Evolutionary conservation across 129 eudicot genomes (phyloP), one percentile per base, ranked within the genome.

Genomic region (Gnaphalium uliginosum): DNA sequence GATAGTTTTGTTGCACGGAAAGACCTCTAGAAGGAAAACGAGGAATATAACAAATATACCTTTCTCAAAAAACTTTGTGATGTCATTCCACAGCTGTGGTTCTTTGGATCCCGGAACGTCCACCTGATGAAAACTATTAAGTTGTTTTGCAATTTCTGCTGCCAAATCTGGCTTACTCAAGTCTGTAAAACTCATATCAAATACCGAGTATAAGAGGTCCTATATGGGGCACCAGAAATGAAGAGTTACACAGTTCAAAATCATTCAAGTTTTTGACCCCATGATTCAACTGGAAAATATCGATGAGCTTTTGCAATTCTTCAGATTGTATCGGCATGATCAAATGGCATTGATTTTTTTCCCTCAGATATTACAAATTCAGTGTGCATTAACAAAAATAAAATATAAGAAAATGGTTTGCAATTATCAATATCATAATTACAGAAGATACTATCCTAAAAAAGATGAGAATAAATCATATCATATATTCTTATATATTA

Each of bases 21-120:
- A 43, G 51, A 43, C 5, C 18, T 13, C 51, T 43, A 43, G 51
- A 5, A 43, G 51, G 18, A 13, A 43, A 43, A 43, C 2, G 21
- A 41, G 33, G 54, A 21, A 60, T 25, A 14, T 57, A 72, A 82
- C 18, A 82, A 78, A 32, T 8, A 39, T 39, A 93, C 98, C 98
- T 79, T 76, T 82, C 23, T 77, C 75, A 26, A 76, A 86, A 74
- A 90, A 86, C 75, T 90, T 90, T 29, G 30, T 78, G 48, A 93
- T 83, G 78, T 90, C 95, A 71, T 79, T 85, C 98, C 98, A 90
- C 70, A 93, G 70, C 72, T 90, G 98, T 58, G 98, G 92, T 76
- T 90, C 92, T 72, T 81, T 90, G 50, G 95, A 85, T 74, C 96
- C 95, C 0, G 98, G 98, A 79, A 93, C 81, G 13, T 90, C 77